Percentiles rank a stretch among this genome's conserved stretches.
These are phyloP conservation scores for Globisporangium nunn DNA, from an alignment of 352 stramenopile genomes.

Conservation along the genomic window DNA sequence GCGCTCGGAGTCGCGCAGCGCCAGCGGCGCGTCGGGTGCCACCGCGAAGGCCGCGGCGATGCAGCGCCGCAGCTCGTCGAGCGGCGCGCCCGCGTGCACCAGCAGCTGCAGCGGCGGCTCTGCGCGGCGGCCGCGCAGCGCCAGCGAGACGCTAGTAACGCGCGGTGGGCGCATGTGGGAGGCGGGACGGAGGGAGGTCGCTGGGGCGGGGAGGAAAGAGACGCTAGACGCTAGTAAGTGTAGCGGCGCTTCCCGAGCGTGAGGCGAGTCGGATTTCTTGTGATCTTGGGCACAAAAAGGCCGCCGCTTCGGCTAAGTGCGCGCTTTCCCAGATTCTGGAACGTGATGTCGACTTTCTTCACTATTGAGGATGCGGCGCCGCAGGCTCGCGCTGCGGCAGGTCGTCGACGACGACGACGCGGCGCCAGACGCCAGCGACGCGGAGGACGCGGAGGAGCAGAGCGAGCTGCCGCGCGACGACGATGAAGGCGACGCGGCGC, in stretches of 20 bases:
- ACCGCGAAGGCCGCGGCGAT: slow-evolving; percentile 36
- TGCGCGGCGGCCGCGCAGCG: slow-evolving; percentile 14
- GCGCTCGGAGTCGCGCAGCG: slow-evolving; percentile 20
- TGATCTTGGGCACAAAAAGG: background rate
- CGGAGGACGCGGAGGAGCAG: background rate
- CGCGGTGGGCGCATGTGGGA: background rate
- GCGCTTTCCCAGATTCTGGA: background rate
- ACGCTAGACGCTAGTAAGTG: background rate
- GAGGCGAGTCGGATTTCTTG: background rate
- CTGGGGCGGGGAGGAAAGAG: background rate
- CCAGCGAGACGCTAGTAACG: slow-evolving; percentile 37
- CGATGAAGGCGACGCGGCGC: background rate
- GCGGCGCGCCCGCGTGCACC: slow-evolving; percentile 24
- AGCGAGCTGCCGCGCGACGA: background rate
- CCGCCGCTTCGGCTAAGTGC: background rate
- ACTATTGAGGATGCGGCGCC: slow-evolving; percentile 14
- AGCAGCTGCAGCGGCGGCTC: slow-evolving; percentile 22
- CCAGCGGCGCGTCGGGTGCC: slow-evolving; percentile 9
- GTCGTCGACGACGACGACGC: slow-evolving; percentile 10
- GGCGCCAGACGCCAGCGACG: background rate
- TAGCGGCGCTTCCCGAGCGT: slow-evolving; percentile 3
- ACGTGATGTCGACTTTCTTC: background rate
- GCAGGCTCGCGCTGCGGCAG: slow-evolving; percentile 20
- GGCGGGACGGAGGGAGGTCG: background rate
- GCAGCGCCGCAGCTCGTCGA: slow-evolving; percentile 49